Conservation (phyloP, 768 basidiomycete genomes). For the Steccherinum ochraceum region DNA sequence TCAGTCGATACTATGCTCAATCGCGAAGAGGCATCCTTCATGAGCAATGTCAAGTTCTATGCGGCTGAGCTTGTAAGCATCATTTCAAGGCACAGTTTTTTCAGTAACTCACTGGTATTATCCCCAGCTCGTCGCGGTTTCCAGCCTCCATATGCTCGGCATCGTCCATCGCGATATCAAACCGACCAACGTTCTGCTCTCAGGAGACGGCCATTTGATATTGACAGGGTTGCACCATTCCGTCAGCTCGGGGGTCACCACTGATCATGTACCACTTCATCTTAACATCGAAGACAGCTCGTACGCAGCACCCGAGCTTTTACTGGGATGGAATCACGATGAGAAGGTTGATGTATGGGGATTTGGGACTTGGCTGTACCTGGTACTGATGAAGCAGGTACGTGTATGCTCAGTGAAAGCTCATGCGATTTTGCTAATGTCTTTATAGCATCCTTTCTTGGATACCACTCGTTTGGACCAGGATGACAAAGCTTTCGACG, state of each 20-base stretch:
- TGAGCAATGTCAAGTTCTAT: constrained; percentile 31
- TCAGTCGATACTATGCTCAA: constrained; percentile 8
- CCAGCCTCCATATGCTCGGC: constrained; percentile 35
- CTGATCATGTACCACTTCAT: constrained; percentile 1
- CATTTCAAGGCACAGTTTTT: not conserved
- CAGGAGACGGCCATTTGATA: constrained; percentile 38
- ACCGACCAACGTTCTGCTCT: constrained; percentile 39
- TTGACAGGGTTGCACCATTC: constrained; percentile 38
- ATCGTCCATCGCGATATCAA: constrained; percentile 42
- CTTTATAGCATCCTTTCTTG: constrained; percentile 36
- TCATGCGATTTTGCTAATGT: not conserved
- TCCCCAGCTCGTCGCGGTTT: no score
- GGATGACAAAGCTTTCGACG: not conserved
- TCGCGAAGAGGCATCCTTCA: not conserved
- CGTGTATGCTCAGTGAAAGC: constrained; percentile 9
- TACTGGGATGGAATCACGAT: constrained; percentile 51
- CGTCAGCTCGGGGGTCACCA: not conserved
- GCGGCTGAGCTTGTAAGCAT: constrained; percentile 43
- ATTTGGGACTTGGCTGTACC: constrained; percentile 44
- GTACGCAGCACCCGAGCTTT: constrained; percentile 43
- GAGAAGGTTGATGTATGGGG: constrained; percentile 53
- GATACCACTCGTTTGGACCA: not conserved
- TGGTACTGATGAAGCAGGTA: constrained; percentile 43
- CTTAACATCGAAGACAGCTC: constrained; percentile 1
- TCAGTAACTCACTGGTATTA: no score